These are phyloP conservation scores for Fusarium lateritium DNA, from an alignment of 2,329 filamentous ascomycete genomes.

Conservation along the genomic window DNA sequence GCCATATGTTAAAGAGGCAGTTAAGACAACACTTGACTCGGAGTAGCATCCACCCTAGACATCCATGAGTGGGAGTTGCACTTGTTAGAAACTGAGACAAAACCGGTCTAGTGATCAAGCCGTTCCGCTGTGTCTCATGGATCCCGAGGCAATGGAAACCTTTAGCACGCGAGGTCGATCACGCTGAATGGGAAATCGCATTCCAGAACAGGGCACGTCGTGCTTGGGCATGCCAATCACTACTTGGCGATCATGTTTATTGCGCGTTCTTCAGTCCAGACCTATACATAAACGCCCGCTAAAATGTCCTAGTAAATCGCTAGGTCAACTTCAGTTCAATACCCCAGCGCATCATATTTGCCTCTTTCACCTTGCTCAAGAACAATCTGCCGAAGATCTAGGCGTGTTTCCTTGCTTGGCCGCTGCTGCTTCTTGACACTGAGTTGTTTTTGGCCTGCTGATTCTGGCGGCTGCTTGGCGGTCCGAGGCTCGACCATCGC, in stretches of 20 bases:
- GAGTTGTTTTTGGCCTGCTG: conserved; percentile 16
- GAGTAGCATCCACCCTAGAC: conserved; percentile 22
- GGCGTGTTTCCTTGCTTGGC: conserved; percentile 33
- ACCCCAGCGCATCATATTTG: conserved; percentile 54
- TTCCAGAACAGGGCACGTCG: conserved; percentile 44
- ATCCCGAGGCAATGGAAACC: conserved; percentile 17
- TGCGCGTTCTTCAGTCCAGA: conserved; percentile 31
- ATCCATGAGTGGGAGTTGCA: no score
- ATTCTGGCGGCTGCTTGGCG: conserved; percentile 14
- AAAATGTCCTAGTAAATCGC: conserved; percentile 26
- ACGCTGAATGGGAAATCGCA: conserved; percentile 32
- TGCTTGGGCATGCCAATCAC: conserved; percentile 20
- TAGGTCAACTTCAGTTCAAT: conserved; percentile 45
- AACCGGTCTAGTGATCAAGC: conserved; percentile 19
- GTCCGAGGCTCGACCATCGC: conserved; percentile 28
- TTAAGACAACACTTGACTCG: conserved; percentile 33
- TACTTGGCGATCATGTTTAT: conserved; percentile 29
- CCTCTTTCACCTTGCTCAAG: conserved; percentile 51
- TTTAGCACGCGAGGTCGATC: conserved; percentile 21
- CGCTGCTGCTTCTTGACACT: conserved; percentile 26
- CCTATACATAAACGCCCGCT: conserved; percentile 33
- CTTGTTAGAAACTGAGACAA: conserved; percentile 37
- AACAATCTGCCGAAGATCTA: conserved; percentile 47
- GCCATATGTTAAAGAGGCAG: conserved; percentile 12
- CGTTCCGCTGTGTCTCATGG: conserved; percentile 9